Evolutionary conservation across 495 filamentous ascomycete species (phyloP), one percentile per base, ranked within the genome.

Genomic region (Aeminium ludgeri): DNA sequence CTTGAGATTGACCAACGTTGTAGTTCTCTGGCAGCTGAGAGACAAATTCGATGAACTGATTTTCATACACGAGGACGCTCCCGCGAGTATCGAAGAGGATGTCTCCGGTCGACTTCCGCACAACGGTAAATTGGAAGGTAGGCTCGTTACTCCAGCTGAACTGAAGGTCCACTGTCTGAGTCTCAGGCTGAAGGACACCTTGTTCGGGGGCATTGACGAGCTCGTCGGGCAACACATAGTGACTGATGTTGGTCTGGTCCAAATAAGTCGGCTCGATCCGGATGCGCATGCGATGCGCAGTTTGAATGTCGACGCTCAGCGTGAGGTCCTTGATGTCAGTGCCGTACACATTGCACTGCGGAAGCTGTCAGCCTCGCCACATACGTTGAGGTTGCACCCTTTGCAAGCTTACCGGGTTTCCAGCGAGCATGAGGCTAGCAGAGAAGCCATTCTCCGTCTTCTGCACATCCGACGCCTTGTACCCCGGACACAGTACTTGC

Each of bases 211-310:
- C 64, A 2, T 72, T 70, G 3, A 89, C 67, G 8, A 81, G 50
- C 12, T 67, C 59, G 37, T 79, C 71, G 0, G 80, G 68, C 16
- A 86, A 80, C 13, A 91, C 72, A 55, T 89, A 80, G 50, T 86
- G 89, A 16, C 81, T 72, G 31, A 69, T 63, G 38, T 82, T 72
- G 16, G 67, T 72, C 27, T 69, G 61, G 58, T 87, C 85, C 41
- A 51, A 20, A 17, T 47, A 46, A 2, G 29, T 36, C 3, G 48
- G 84, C 12, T 78, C 72, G 44, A 93, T 86, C 53, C 80, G 77
- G 48, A 93, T 76, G 56, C 86, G 82, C 12, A 93, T 70, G 15
- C 85, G 78, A 17, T 56, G 63, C 15, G n/a, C 43, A 1, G 67
- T 62, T 45, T 76, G 69, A 44, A 71, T 20, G 12, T 76, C 62